phyloP scores from a whole-genome alignment of 495 filamentous ascomycete species.

The Pyronema omphalodes region DNA sequence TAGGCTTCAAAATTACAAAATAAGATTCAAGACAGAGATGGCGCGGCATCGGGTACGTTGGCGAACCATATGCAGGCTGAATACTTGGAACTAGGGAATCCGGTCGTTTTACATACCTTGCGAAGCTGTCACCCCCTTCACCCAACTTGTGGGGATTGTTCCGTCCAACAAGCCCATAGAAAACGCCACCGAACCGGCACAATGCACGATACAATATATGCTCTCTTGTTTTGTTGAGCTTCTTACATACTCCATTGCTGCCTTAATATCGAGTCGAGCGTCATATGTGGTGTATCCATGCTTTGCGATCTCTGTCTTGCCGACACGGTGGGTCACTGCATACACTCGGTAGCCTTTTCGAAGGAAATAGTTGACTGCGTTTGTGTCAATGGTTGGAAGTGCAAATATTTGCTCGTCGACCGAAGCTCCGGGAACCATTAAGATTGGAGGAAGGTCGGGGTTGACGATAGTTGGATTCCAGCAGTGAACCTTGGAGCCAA shows the following conservation, averaged over 20 bases:
- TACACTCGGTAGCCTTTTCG: constrained; percentile 41
- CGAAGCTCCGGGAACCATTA: constrained; percentile 42
- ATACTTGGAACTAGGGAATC: too few species aligned
- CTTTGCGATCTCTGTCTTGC: constrained; percentile 35
- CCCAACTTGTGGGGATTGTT: constrained; percentile 38
- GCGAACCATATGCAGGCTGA: too few species aligned
- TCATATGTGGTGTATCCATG: constrained; percentile 41
- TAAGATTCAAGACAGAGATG: too few species aligned
- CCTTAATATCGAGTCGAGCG: constrained; percentile 41
- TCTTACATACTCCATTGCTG: constrained; percentile 38
- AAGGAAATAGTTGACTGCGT: constrained; percentile 47
- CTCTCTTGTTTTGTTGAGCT: constrained; percentile 24
- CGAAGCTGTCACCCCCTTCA: constrained; percentile 42
- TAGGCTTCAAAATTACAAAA: neutral
- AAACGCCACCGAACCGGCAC: constrained; percentile 45
- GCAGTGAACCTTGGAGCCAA: constrained; percentile 34
- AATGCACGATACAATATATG: constrained; percentile 46
- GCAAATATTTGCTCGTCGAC: constrained; percentile 47
- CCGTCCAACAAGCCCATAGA: constrained; percentile 44
- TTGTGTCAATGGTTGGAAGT: constrained; percentile 44
- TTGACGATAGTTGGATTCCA: constrained; percentile 32
- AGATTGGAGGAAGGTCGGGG: constrained; percentile 8
- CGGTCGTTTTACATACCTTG: constrained; percentile 20
- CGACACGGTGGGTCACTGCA: constrained; percentile 41
- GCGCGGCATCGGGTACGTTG: too few species aligned